A percentile compares a stretch with the other conserved stretches of the same genome.
Conservation (phyloP, 495 filamentous ascomycete species). For the Daldinia decipiens region DNA sequence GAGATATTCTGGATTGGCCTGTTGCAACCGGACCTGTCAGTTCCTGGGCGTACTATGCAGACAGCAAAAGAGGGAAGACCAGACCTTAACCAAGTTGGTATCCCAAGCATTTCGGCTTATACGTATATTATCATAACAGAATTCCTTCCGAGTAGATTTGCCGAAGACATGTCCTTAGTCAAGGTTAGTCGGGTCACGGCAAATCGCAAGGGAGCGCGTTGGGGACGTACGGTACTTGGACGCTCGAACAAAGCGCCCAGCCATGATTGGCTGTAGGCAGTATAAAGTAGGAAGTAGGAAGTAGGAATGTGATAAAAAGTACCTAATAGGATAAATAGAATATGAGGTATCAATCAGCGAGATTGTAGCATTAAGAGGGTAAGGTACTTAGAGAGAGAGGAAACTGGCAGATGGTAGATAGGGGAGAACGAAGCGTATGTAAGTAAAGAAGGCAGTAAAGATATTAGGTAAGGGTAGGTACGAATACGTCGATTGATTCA, state of each 20-base stretch:
- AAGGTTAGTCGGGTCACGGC: conserved; percentile 45
- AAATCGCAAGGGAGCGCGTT: conserved; percentile 38
- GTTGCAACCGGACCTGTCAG: conserved; percentile 43
- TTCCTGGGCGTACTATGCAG: conserved; percentile 17
- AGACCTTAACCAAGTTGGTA: conserved; percentile 94
- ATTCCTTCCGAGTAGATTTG: conserved; percentile 88
- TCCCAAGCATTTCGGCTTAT: conserved; percentile 99
- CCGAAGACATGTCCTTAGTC: conserved; percentile 94
- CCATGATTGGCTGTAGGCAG: conserved; percentile 66
- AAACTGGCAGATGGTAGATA: conserved; percentile 21
- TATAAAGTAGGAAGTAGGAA: conserved; percentile 2
- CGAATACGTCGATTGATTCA: conserved; percentile 2
- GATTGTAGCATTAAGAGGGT: conserved; percentile 7
- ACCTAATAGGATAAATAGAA: conserved; percentile 7
- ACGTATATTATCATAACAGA: conserved; percentile 93
- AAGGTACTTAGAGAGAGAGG: conserved; percentile 17
- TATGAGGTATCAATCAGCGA: background rate
- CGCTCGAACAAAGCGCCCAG: conserved; percentile 95
- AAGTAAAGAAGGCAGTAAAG: conserved; percentile 18
- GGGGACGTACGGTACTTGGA: conserved; percentile 93
- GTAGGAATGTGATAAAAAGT: conserved; percentile 16
- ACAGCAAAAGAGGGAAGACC: conserved; percentile 26
- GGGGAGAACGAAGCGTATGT: conserved; percentile 20
- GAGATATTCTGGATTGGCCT: conserved; percentile 96
- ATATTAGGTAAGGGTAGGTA: conserved; percentile 19